These are phyloP conservation scores for Crithidia expoeki DNA, from an alignment of 208 protist genomes.

Conservation along the genomic window DNA sequence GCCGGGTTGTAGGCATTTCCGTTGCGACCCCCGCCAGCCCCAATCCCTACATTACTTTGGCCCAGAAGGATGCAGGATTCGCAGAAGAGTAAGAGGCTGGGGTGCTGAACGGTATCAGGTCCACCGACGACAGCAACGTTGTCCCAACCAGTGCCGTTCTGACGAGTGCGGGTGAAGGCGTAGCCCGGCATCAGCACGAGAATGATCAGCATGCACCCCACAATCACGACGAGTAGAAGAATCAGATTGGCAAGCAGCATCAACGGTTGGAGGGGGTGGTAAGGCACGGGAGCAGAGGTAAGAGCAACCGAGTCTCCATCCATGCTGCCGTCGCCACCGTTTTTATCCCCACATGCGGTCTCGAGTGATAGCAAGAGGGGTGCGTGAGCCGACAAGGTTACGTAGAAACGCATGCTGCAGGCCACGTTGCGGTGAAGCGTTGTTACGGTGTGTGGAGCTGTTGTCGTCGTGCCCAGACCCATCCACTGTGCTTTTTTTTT, in stretches of 20 bases:
- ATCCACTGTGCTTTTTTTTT: background rate
- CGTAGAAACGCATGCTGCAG: conserved; percentile 19
- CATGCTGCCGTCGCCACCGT: background rate
- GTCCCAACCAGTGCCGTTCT: background rate
- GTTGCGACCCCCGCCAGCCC: background rate
- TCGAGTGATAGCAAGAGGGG: conserved; percentile 10
- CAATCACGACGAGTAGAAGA: conserved; percentile 1
- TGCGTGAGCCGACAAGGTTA: background rate
- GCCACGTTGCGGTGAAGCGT: background rate
- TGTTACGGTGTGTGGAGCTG: background rate
- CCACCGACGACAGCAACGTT: background rate
- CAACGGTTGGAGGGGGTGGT: conserved; percentile 9
- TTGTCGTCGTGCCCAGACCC: too few relatives aligned
- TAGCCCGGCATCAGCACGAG: conserved; percentile 12
- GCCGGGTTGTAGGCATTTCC: background rate
- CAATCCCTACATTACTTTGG: background rate
- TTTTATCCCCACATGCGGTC: background rate
- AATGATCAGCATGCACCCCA: conserved; percentile 1
- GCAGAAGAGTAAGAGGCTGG: conserved; percentile 4
- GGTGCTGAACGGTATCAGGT: background rate
- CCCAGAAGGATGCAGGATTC: conserved; percentile 10
- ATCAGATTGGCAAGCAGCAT: conserved; percentile 17
- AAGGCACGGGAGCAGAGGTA: background rate
- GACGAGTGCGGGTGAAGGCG: conserved; percentile 4
- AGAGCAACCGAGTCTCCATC: background rate